These are phyloP conservation scores for Phytophthora fragariaefolia DNA, from an alignment of 352 stramenopile genomes.

Conservation along the genomic window DNA sequence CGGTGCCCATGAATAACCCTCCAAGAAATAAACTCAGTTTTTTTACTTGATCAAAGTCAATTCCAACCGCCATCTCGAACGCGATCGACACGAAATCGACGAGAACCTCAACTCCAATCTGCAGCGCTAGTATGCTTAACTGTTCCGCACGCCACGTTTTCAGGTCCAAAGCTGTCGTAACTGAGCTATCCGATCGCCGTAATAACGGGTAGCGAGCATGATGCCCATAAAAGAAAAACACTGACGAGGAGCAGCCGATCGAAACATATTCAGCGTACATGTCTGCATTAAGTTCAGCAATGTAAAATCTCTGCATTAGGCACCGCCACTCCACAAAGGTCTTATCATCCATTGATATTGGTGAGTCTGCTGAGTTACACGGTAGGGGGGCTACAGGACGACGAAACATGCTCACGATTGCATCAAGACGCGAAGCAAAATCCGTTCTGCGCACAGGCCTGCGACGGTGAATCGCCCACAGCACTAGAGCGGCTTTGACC, in stretches of 20 bases:
- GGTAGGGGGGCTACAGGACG: not conserved
- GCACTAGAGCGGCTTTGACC: conserved; percentile 28
- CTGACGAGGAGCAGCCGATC: conserved; percentile 28
- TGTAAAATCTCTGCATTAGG: conserved; percentile 11
- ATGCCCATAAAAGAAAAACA: conserved; percentile 33
- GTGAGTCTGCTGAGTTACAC: too few relatives aligned
- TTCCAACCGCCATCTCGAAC: conserved; percentile 17
- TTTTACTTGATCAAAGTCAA: conserved; percentile 14
- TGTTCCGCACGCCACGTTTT: not conserved
- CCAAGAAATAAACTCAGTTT: not conserved
- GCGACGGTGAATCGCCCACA: conserved; percentile 18
- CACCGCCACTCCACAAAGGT: conserved; percentile 7
- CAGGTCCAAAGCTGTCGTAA: not conserved
- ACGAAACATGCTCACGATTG: not conserved
- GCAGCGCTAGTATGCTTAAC: conserved; percentile 1
- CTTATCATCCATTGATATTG: not conserved
- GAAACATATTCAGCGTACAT: conserved; percentile 15
- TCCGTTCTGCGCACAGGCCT: not conserved
- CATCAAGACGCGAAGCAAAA: not conserved
- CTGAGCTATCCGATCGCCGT: not conserved
- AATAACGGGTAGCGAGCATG: conserved; percentile 21
- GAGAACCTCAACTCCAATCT: conserved; percentile 10
- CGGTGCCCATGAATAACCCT: not conserved
- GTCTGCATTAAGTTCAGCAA: not conserved
- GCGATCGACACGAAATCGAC: conserved; percentile 8